Evolutionary conservation across 208 protist species (phyloP).

Genomic region (Acanthamoeba royreba): DNA sequence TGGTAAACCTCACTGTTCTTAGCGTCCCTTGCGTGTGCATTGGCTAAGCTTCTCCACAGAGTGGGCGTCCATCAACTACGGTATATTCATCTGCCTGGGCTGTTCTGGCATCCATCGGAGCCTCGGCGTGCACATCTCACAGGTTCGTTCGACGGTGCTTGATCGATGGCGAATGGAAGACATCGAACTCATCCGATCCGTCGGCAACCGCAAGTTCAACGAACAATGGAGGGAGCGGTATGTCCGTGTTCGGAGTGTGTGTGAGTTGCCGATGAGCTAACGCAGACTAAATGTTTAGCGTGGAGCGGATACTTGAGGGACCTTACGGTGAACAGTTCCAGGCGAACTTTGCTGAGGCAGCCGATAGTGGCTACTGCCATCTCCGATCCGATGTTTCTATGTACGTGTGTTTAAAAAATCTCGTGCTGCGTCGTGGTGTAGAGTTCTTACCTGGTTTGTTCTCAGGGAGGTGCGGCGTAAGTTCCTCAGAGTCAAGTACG

Average conservation of each 20-base stretch:
- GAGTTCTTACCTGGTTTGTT: neutral
- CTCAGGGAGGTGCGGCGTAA: neutral
- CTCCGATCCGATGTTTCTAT: neutral
- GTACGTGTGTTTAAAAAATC: neutral
- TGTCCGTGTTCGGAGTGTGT: neutral
- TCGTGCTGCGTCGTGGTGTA: neutral
- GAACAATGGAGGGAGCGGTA: neutral
- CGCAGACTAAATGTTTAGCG: neutral
- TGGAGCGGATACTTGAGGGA: neutral
- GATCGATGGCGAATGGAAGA: neutral
- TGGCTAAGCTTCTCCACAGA: neutral
- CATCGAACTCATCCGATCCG: neutral
- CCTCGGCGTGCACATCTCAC: constrained; percentile 74
- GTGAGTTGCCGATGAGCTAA: neutral
- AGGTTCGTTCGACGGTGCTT: constrained; percentile 32
- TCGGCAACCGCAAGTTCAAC: constrained; percentile 33
- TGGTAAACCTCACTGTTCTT: neutral
- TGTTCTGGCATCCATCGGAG: constrained; percentile 76
- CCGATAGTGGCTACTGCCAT: neutral
- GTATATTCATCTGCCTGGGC: constrained; percentile 79
- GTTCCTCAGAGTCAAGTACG: neutral
- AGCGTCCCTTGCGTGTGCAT: neutral
- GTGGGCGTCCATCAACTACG: constrained; percentile 79
- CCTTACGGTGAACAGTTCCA: neutral
- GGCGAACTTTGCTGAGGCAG: neutral